Base-by-base conservation (phyloP, 495 filamentous ascomycete genomes). In the Penicillium robsamsonii region DNA sequence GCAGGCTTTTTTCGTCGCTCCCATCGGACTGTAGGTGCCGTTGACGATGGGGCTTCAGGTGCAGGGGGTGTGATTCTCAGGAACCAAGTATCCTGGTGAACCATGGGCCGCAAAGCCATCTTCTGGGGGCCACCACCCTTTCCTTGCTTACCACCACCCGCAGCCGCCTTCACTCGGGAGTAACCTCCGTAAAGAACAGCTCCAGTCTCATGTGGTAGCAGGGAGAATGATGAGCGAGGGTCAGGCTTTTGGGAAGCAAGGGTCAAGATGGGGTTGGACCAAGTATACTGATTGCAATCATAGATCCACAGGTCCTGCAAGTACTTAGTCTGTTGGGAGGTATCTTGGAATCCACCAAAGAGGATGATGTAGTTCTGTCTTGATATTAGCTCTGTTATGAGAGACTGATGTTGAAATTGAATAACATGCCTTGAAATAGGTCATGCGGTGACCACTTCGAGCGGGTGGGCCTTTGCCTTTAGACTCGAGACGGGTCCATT, bases 41-140 rank as follows among this genome's bases (percentile, higher is more conserved):
- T 73, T 43, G 77, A 79, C 1, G 81, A 53, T 2, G 85, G 72
- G 0, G 83, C 79, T 46, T 91, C 89, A 1, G 84, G 46, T 1
- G 74, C 69, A 10, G 91, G 89, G 9, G 84, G 87, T 3, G 82
- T 86, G 66, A 98, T 88, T 22, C 90, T 82, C 4, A 98, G 78
- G 70, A 92, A 92, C 85, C 92, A 98, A 46, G 90, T 92, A 68
- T 98, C 94, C 67, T 96, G 88, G 66, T 98, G 91, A 27, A 97
- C 79, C 71, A 91, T 79, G 1, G 93, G 91, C 57, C 88, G 91
- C 50, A 95, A 72, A n/a, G 87, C 78, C 67, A 85, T 87, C 46
- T 83, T 81, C 54, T 85, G 81, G 5, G 78, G 75, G 25, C 85
- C 81, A 40, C 82, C 81, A 42, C 82, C 82, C 70, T 85, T 87